Evolutionary conservation across 148 eudicot genomes (phyloP), one percentile per base, ranked within the genome.

Genomic region (Chenopodium quinoa): DNA sequence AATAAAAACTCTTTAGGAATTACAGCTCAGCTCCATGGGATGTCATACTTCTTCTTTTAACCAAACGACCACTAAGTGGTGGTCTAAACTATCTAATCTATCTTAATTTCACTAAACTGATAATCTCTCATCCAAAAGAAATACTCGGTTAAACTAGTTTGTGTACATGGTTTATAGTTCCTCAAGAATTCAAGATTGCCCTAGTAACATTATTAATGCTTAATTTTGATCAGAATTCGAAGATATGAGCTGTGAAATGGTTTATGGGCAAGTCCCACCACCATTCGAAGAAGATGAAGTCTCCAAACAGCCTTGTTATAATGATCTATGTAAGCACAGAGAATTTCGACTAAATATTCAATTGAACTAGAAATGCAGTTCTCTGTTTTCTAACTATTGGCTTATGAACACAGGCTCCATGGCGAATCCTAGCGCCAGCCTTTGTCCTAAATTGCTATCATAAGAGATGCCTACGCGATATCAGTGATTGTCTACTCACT

Each of bases 181-280:
- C 14, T 31, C 27, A 64, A 13, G 3, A 20, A 3, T 31, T 31
- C 27, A 64, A 13, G 3, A 20, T 8, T 31, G 31, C 12, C 17
- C 47, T 0, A 32, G 4, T 5, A 70, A 7, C 29, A 47, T 16
- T n/a, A 16, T 23, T 79, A 2, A 12, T 50, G 73, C 29, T 13
- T 22, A 11, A 29, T 58, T 31, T 22, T 31, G 63, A 9, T 86
- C 88, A 95, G 98, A 95, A 87, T 95, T 95, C 88, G 98, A 95
- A 87, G 98, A 95, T 77, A 95, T 95, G 98, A 95, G 98, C 73
- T 95, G 98, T 64, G 98, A 95, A 72, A 95, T 95, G 98, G 82
- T 93, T 54, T 95, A 95, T 77, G 98, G 98, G 62, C 98, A 93
- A 87, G 88, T 83, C 73, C 98, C 98, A 37, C 97, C 98, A 13